A percentile compares a stretch with the other conserved stretches of the same genome.
Evolutionary conservation across 345 rosid species (phyloP).

Genomic region (Syzygium oleosum): DNA sequence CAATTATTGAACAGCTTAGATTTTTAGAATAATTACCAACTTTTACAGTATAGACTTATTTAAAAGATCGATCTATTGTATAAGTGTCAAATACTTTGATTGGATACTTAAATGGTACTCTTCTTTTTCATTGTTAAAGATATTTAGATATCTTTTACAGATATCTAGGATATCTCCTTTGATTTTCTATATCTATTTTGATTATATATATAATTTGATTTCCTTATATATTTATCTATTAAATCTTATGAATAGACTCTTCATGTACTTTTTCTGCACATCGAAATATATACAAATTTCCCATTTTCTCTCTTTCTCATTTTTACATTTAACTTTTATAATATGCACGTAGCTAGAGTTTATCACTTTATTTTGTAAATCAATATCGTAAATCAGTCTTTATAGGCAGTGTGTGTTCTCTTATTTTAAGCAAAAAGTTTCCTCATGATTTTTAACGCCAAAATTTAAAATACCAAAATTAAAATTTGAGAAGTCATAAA

Average conservation of each 20-base stretch:
- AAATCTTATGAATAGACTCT: no score
- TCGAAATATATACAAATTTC: no score
- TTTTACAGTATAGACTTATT: background rate
- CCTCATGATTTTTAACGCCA: background rate
- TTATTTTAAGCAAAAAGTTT: background rate
- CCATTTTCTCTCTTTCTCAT: no score
- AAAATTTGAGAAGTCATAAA: background rate
- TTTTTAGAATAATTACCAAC: background rate
- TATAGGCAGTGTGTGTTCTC: background rate
- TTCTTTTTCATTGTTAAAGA: background rate
- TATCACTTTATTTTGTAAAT: background rate
- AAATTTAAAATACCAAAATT: background rate
- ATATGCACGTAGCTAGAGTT: background rate
- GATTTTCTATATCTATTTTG: no score
- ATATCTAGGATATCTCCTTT: no score
- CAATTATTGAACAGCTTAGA: fast-evolving
- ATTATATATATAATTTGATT: no score
- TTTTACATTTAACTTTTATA: no score
- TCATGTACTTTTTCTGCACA: no score
- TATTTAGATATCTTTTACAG: no score
- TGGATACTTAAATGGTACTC: background rate
- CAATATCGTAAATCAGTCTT: background rate
- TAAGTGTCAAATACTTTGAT: background rate
- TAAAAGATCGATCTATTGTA: background rate
- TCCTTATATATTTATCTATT: no score